Base-by-base conservation (phyloP, 78 protist genomes). In the Isochrysis galbana region DNA sequence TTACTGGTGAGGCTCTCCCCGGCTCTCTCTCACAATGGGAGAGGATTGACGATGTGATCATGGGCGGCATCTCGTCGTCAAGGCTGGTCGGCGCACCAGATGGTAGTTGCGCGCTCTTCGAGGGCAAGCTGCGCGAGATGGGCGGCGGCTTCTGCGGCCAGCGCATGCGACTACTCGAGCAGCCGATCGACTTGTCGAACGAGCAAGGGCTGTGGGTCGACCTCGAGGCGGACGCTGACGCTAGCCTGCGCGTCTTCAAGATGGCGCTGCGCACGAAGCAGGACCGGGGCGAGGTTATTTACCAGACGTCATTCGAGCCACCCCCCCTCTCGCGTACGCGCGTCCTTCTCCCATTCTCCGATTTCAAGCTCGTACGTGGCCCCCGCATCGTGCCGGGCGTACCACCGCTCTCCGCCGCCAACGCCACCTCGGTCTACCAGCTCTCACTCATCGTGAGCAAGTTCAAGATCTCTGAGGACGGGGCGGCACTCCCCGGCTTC, bases 121-220 rank as follows among this genome's bases (percentile, higher is more conserved):
- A 70, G 17, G 80, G 80, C 17, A 36, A 41, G 19, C 34, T 70
- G 41, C 80, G 80, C 36, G 34, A 14, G 39, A 17, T 17, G 11
- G 80, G 80, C 41, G 80, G 80, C 80, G 80, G 80, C 34, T 70
- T 70, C 41, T 70, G 80, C 17, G 80, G 80, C 29, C 80, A 70
- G 80, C 80, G 80, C 80, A 70, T 70, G 80, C 34, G 80, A 23
- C 41, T 70, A 2, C 80, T 70, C 80, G 36, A 36, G 34, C 45
- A 70, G 42, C 80, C 80, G 36, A 11, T 70, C 7, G 80, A 70
- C 39, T 41, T 70, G 11, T 34, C 42, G 10, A 2, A 36, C 19
- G 42, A 5, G 41, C 17, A 26, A 10, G 80, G 80, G 32, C 0
- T 70, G 41, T 70, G 7, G 22, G n/a, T 70, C 11, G 80, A 70